These are phyloP conservation scores for Trichoderma gamsii DNA, from an alignment of 495 filamentous ascomycete genomes.

Conservation along the genomic window DNA sequence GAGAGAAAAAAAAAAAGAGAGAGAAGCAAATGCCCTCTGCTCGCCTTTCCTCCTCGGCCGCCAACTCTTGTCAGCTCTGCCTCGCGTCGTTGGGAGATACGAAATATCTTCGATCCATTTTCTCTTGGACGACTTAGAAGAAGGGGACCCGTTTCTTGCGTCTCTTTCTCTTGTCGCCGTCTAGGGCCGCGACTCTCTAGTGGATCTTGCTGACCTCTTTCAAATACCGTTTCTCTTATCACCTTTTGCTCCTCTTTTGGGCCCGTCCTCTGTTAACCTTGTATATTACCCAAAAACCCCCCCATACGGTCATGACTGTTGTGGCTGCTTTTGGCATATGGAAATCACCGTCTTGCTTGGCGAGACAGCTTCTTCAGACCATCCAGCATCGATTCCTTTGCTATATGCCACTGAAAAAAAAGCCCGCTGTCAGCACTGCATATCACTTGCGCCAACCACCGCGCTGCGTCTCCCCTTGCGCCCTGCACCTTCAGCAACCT, in stretches of 20 bases:
- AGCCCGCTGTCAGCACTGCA: constrained; percentile 9
- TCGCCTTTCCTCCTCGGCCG: background rate
- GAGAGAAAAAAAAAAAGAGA: background rate
- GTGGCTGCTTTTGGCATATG: constrained; percentile 6
- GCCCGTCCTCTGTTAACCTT: background rate
- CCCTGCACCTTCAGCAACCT: background rate
- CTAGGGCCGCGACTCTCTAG: constrained; percentile 8
- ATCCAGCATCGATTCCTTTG: background rate
- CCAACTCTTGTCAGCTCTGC: background rate
- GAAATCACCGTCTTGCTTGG: constrained; percentile 8
- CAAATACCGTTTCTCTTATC: background rate
- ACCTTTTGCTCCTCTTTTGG: background rate
- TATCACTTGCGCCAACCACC: background rate
- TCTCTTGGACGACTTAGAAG: background rate
- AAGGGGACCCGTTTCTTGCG: constrained; percentile 1
- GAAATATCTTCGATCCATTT: constrained; percentile 1
- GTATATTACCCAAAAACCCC: constrained; percentile 4
- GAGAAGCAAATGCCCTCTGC: background rate
- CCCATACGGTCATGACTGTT: background rate
- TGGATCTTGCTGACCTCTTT: constrained; percentile 13
- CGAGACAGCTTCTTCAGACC: constrained; percentile 5
- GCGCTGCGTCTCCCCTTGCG: background rate
- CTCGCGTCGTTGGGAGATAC: background rate
- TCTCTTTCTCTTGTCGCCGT: constrained; percentile 2
- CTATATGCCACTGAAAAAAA: constrained; percentile 4